phyloP scores from a whole-genome alignment of 345 rosid species.

The Draba incana region DNA sequence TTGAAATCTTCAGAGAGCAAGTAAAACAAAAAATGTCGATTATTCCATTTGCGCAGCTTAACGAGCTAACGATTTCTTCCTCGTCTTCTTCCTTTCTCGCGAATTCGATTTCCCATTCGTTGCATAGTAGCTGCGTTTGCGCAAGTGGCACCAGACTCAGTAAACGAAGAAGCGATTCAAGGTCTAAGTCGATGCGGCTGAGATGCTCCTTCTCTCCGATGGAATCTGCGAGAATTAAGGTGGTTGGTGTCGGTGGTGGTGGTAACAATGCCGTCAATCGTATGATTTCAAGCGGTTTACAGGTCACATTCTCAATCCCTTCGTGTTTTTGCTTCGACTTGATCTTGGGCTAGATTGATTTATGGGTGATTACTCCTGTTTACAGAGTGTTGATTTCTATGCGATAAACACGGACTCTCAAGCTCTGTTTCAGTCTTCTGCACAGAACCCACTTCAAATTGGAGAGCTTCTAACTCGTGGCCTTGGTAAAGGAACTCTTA shows the following conservation, averaged over 20 bases:
- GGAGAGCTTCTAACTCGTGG: slow-evolving; percentile 99
- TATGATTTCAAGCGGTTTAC: slow-evolving; percentile 94
- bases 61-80: slow-evolving; percentile 48
- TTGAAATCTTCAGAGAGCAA: slow-evolving; percentile 1
- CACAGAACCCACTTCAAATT: slow-evolving; percentile 83
- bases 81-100: slow-evolving; percentile 43
- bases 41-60: slow-evolving; percentile 58
- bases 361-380: slow-evolving; percentile 8
- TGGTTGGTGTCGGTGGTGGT: slow-evolving; percentile 95
- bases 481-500: slow-evolving; percentile 55
- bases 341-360: neutral
- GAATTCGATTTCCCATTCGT: slow-evolving; percentile 38
- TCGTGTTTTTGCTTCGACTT: neutral
- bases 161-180: slow-evolving; percentile 36
- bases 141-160: slow-evolving; percentile 30
- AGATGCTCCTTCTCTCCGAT: slow-evolving; percentile 67
- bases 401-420: slow-evolving; percentile 96
- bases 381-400: slow-evolving; percentile 88
- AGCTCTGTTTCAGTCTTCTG: slow-evolving; percentile 84
- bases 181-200: slow-evolving; percentile 38
- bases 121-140: slow-evolving; percentile 36
- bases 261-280: slow-evolving; percentile 99
- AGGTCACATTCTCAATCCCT: slow-evolving; percentile 47
- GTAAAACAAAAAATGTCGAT: slow-evolving; percentile 48
- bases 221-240: slow-evolving; percentile 95